phyloP scores from a whole-genome alignment of 2,329 filamentous ascomycete species.

The Monosporascus sp. region DNA sequence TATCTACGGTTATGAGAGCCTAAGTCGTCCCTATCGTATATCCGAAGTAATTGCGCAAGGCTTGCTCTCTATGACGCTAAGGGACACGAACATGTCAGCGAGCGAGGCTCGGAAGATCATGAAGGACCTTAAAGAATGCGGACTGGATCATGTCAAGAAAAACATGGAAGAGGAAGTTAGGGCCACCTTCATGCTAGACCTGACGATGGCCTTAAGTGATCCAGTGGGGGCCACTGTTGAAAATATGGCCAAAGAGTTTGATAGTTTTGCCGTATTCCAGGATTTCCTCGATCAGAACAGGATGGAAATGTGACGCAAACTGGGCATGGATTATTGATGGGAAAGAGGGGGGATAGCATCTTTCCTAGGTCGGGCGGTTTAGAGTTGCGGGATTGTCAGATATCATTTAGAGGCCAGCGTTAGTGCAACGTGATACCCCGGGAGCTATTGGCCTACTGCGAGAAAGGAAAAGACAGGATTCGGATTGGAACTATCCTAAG shows the following conservation, averaged over 20 bases:
- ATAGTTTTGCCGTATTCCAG: slow-evolving; percentile 28
- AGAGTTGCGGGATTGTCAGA: too few relatives aligned
- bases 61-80: slow-evolving; percentile 32
- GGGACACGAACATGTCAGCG: slow-evolving; percentile 26
- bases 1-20: slow-evolving; percentile 32
- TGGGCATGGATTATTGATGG: too few relatives aligned
- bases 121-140: slow-evolving; percentile 21
- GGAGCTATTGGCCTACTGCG: too few relatives aligned
- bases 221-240: slow-evolving; percentile 29
- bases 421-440: too few relatives aligned
- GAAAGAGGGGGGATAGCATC: too few relatives aligned
- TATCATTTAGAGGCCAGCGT: too few relatives aligned
- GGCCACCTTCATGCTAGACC: slow-evolving; percentile 33
- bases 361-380: too few relatives aligned
- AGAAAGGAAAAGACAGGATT: too few relatives aligned
- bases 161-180: slow-evolving; percentile 22
- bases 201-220: slow-evolving; percentile 30
- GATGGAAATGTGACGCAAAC: slow-evolving; percentile 1
- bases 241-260: slow-evolving; percentile 28
- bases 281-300: slow-evolving; percentile 23
- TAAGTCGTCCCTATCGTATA: slow-evolving; percentile 31
- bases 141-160: slow-evolving; percentile 10
- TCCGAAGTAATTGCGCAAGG: slow-evolving; percentile 29
- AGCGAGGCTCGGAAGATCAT: slow-evolving; percentile 26
- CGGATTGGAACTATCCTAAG: too few relatives aligned